These are phyloP conservation scores for Maudiozyma bulderi DNA, from an alignment of 805 yeast genomes.

Conservation along the genomic window DNA sequence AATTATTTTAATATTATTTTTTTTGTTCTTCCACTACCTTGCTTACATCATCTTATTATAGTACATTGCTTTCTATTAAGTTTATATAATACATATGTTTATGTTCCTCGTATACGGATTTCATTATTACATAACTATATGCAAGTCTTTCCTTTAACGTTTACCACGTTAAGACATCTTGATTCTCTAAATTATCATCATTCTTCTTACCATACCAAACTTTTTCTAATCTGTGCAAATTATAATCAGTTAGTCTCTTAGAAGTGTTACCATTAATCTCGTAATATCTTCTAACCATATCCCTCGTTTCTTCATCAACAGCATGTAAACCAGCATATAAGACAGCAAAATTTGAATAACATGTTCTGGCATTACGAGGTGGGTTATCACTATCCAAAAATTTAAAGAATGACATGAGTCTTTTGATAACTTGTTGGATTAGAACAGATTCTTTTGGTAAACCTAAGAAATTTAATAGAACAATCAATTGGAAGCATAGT, in stretches of 20 bases:
- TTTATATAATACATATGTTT: background rate
- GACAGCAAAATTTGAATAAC: conserved; percentile 31
- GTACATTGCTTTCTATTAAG: background rate
- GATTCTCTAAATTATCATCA: conserved; percentile 25
- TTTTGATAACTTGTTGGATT: conserved; percentile 28
- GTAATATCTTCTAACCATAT: conserved; percentile 25
- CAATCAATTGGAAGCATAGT: conserved; percentile 26
- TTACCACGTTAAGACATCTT: conserved; percentile 29
- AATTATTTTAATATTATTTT: background rate
- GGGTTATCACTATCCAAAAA: conserved; percentile 28
- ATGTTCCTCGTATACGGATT: background rate
- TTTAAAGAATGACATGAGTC: conserved; percentile 26
- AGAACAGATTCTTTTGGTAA: conserved; percentile 26
- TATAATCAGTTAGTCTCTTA: conserved; percentile 28
- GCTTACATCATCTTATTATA: background rate
- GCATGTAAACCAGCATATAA: conserved; percentile 30
- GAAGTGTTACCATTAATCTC: conserved; percentile 24
- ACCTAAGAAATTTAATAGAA: conserved; percentile 25
- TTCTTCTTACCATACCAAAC: conserved; percentile 28
- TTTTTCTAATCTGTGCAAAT: conserved; percentile 25
- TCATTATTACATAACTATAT: too few species aligned
- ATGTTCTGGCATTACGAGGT: conserved; percentile 29
- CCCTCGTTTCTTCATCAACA: conserved; percentile 26
- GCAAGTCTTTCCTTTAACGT: background rate
- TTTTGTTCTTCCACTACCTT: background rate